phyloP scores from a whole-genome alignment of 495 filamentous ascomycete genomes.

The Pyrenula aspistea region DNA sequence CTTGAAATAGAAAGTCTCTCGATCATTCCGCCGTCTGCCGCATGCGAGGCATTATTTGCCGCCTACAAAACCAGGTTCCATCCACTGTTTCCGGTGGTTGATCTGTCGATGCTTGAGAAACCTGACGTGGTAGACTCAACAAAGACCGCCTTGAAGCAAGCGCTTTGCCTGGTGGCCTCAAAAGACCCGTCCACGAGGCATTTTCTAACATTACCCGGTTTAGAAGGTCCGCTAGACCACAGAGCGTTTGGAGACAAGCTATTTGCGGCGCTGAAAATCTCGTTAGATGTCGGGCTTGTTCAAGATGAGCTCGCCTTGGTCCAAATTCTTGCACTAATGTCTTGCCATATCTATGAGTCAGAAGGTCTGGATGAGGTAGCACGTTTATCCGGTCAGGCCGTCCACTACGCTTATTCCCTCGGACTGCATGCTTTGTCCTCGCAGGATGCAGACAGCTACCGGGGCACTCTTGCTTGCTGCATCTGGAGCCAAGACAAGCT shows the following conservation, averaged over 20 bases:
- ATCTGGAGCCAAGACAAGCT: background rate
- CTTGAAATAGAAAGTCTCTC: background rate
- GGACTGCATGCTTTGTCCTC: background rate
- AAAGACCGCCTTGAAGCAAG: background rate
- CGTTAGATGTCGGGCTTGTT: slow-evolving; percentile 17
- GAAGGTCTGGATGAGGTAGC: slow-evolving; percentile 11
- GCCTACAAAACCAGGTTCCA: background rate
- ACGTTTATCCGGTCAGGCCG: background rate
- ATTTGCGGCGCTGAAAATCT: slow-evolving; percentile 15
- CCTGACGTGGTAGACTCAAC: background rate
- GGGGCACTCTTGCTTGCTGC: background rate
- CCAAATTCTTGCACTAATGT: slow-evolving; percentile 18
- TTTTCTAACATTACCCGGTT: background rate
- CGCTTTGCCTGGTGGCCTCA: background rate
- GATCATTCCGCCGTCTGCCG: background rate
- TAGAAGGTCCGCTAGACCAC: background rate
- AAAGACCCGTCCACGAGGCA: background rate
- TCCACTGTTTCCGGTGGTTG: background rate
- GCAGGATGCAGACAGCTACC: background rate
- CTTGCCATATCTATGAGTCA: slow-evolving; percentile 13
- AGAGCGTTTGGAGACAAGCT: slow-evolving; percentile 16
- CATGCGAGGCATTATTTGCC: background rate
- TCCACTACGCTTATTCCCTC: background rate
- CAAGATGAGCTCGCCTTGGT: slow-evolving; percentile 14
- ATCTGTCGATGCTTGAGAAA: background rate